Base-by-base conservation (phyloP, 2,329 filamentous ascomycete genomes). In the Colletotrichum lupini region DNA sequence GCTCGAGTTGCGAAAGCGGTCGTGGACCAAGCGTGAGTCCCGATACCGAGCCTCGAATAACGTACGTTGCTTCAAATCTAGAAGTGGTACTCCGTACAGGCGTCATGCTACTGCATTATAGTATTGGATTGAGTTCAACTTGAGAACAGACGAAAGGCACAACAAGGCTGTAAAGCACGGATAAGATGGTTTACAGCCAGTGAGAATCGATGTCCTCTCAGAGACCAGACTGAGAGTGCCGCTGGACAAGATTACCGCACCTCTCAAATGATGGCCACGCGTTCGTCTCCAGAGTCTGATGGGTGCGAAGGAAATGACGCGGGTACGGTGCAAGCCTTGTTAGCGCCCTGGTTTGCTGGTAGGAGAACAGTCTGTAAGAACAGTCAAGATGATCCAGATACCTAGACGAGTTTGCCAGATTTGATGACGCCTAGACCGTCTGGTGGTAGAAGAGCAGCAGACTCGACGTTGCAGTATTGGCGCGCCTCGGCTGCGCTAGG, bases 151-250 rank as follows among this genome's bases (percentile, higher is more conserved):
- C 66, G 55, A 72, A 52, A 53, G 30, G 49, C 19, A 57, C n/a
- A 32, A 16, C 30, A 60, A 56, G 61, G 56, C 62, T 56, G 32
- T 26, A 24, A 12, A 46, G 19, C 28, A 71, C 9, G n/a, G 8
- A 62, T 67, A n/a, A n/a, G 63, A 67, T 37, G 63, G 64, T 46
- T 56, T 26, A 24, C 19, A 49, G 60, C 58, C 46, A 63, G 14
- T 62, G 24, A 35, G 46, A 42, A 22, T 22, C 11, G 24, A 7
- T 58, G 14, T n/a, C 16, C 37, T 14, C 32, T 53, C 30, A 19
- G 12, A 22, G 56, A 37, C 11, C 19, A 3, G 37, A 11, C 35
- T 32, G 59, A 46, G n/a, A 37, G n/a, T 19, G 24, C 30, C 5
- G 22, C 59, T 28, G 8, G 5, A 14, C 52, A 37, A 30, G 19